Base-by-base conservation (phyloP, 768 basidiomycete genomes). In the Mycena polygramma region DNA sequence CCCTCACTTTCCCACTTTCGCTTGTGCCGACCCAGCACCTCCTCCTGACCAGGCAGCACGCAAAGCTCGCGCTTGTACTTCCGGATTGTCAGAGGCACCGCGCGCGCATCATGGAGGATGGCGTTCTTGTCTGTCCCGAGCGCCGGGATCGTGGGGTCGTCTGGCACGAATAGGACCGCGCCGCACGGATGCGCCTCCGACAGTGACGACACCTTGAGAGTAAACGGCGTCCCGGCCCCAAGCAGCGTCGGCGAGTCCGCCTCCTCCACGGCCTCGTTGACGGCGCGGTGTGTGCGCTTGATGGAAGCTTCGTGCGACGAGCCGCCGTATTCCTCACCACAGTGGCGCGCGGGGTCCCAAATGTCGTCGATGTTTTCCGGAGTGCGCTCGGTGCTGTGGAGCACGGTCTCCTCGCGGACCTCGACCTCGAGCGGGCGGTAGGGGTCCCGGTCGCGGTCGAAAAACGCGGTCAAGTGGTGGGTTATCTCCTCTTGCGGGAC, bases 131-230 rank as follows among this genome's bases (percentile, higher is more conserved):
- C 26, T 36, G 52, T 55, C 46, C 57, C 37, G 1, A 14, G 20
- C 13, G 53, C 36, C 11, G 36, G 26, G 19, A 69, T 39, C 10
- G 17, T 54, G 36, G 53, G 35, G 36, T 68, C 61, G 41, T 61
- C 67, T 5, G 67, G 67, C 9, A 63, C 54, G 39, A 63, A 68
- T 7, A 68, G 30, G 10, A 68, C 67, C 43, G 15, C 48, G 7
- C 24, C 53, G 9, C 1, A 1, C 11, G 20, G 3, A 7, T 7
- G n/a, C 30, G 46, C 52, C n/a, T 54, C 49, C 20, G 39, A 39
- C 52, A 36, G 17, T 11, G 17, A 22, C 39, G 48, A 58, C 19
- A 20, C 59, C n/a, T 53, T 46, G 37, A 68, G 26, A 9, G n/a
- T 2, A 51, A 36, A 68, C 43, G 39, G 57, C 26, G 11, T 30